Conservation (phyloP, 2,329 filamentous ascomycete genomes). For the Chrysosporium queenslandicum region DNA sequence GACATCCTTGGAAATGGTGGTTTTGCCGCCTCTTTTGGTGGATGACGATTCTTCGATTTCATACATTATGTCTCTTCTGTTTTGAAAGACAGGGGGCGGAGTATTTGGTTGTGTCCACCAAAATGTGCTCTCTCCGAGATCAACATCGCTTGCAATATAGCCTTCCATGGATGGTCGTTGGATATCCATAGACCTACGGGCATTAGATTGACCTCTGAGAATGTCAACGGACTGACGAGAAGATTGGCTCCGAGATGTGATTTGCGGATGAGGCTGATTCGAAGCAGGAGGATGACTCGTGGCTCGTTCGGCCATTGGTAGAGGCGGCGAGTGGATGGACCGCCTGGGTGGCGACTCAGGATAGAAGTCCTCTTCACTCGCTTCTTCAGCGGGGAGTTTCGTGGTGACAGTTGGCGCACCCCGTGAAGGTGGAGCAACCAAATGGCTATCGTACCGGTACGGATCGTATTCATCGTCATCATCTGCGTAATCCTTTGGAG, state of each 20-base stretch:
- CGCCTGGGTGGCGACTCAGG: slow-evolving; percentile 33
- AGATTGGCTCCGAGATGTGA: slow-evolving; percentile 37
- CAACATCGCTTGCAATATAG: slow-evolving; percentile 79
- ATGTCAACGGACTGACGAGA: slow-evolving; percentile 54
- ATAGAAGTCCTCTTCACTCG: slow-evolving; percentile 40
- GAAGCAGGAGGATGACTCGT: slow-evolving; percentile 40
- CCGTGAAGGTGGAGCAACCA: slow-evolving; percentile 21
- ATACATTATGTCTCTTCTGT: slow-evolving; percentile 69
- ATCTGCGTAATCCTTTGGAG: slow-evolving; percentile 41
- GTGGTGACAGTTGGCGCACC: slow-evolving; percentile 19
- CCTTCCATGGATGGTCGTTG: slow-evolving; percentile 65
- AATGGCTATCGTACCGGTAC: slow-evolving; percentile 40
- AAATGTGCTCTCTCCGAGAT: slow-evolving; percentile 59
- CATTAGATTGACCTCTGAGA: slow-evolving; percentile 41
- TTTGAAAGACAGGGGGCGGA: slow-evolving; percentile 71
- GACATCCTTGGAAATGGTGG: slow-evolving; percentile 65
- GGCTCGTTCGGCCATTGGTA: slow-evolving; percentile 33
- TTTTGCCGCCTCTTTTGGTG: slow-evolving; percentile 58
- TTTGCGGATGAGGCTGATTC: slow-evolving; percentile 33
- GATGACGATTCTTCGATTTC: slow-evolving; percentile 71
- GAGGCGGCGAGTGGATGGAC: slow-evolving; percentile 27
- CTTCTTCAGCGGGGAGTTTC: slow-evolving; percentile 24
- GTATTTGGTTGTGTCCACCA: slow-evolving; percentile 84
- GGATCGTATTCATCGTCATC: slow-evolving; percentile 46
- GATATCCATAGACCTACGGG: slow-evolving; percentile 62